A percentile compares a stretch with the other conserved stretches of the same genome.
These are phyloP conservation scores for Ramaria sp. DNA, from an alignment of 768 basidiomycete genomes.

Conservation along the genomic window DNA sequence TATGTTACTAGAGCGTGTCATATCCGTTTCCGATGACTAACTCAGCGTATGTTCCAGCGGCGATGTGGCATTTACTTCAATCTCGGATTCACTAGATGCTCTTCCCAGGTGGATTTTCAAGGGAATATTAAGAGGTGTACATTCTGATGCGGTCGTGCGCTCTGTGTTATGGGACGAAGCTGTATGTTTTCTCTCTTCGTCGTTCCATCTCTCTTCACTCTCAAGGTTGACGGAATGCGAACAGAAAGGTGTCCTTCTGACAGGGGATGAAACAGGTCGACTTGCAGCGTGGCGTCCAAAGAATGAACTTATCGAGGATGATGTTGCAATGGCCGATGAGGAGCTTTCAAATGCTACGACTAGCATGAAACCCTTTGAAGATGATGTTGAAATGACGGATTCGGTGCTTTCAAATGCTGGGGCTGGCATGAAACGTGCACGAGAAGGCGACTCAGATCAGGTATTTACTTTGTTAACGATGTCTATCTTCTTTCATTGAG, in stretches of 20 bases:
- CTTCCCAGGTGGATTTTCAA: conserved; percentile 8
- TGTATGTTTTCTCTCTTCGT: conserved; percentile 6
- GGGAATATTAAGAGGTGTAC: conserved; percentile 11
- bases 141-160: conserved; percentile 15
- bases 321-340: conserved; percentile 10
- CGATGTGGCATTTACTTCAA: conserved; percentile 10
- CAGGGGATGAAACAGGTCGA: conserved; percentile 16
- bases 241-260: conserved; percentile 11
- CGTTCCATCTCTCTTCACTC: not conserved
- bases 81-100: not conserved
- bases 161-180: conserved; percentile 12
- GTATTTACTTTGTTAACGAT: not conserved
- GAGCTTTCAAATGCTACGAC: not conserved
- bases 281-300: conserved; percentile 7
- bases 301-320: not conserved
- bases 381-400: not conserved
- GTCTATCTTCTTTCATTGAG: not conserved
- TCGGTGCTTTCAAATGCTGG: not conserved
- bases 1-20: not conserved
- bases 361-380: not conserved
- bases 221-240: not conserved
- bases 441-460: conserved; percentile 5
- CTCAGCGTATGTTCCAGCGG: conserved; percentile 11
- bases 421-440: not conserved
- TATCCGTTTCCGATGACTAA: not conserved